Evolutionary conservation across 805 yeast species (phyloP).

Genomic region (Hanseniaspora thailandica): DNA sequence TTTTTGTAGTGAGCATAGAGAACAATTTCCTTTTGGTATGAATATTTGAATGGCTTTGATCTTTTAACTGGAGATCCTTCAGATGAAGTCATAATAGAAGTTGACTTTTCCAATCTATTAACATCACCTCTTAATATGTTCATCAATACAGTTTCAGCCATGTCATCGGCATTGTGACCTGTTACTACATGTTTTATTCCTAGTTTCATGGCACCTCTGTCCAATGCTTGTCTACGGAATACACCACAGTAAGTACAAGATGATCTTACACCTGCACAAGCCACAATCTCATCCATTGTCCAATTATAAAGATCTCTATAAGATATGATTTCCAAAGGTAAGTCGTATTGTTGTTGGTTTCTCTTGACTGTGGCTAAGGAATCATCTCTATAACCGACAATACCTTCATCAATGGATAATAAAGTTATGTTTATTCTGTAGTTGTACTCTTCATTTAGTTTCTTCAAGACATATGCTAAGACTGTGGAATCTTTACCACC

Average conservation of each 20-base stretch:
- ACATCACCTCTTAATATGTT: conserved; percentile 91
- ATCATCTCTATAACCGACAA: conserved; percentile 92
- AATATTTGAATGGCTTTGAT: conserved; percentile 89
- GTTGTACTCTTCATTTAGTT: conserved; percentile 74
- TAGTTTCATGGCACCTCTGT: conserved; percentile 82
- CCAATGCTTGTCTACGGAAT: conserved; percentile 87
- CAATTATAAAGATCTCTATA: conserved; percentile 85
- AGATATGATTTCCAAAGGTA: conserved; percentile 70
- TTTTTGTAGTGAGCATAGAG: conserved; percentile 93
- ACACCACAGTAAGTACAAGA: conserved; percentile 98
- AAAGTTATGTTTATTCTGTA: conserved; percentile 80
- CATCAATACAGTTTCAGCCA: conserved; percentile 97
- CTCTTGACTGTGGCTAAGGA: conserved; percentile 93
- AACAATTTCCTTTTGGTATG: conserved; percentile 94
- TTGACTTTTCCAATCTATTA: conserved; percentile 79
- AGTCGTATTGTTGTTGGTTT: conserved; percentile 71
- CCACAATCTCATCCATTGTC: conserved; percentile 98
- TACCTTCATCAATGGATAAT: conserved; percentile 90
- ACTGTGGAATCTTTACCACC: conserved; percentile 99
- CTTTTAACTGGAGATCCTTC: conserved; percentile 82
- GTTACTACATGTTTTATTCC: conserved; percentile 87
- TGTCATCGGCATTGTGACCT: conserved; percentile 98
- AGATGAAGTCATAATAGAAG: conserved; percentile 71
- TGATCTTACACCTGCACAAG: conserved; percentile 83
- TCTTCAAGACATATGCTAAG: conserved; percentile 73